These are phyloP conservation scores for Paraurostyla sp. DNA, from an alignment of 73 alveolate genomes.

Conservation along the genomic window DNA sequence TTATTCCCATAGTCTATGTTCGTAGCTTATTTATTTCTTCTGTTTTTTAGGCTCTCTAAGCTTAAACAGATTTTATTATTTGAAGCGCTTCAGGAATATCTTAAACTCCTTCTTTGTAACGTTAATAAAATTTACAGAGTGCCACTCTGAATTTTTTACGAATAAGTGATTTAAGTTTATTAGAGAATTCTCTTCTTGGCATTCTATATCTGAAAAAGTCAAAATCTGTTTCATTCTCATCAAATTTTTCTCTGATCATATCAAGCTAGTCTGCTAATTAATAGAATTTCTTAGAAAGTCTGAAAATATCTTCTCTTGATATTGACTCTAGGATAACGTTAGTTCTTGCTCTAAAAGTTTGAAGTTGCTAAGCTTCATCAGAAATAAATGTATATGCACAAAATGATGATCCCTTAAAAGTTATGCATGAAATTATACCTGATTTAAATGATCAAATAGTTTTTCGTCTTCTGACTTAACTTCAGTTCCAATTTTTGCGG, in stretches of 20 bases:
- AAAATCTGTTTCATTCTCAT: slow-evolving; percentile 72
- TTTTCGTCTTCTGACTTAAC: background rate
- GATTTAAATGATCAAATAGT: slow-evolving; percentile 64
- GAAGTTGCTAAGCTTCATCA: slow-evolving; percentile 66
- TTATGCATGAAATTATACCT: background rate
- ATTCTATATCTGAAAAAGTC: slow-evolving; percentile 71
- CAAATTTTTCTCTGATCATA: slow-evolving; percentile 54
- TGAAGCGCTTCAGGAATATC: slow-evolving; percentile 54
- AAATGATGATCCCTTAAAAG: slow-evolving; percentile 66
- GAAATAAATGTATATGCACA: slow-evolving; percentile 67
- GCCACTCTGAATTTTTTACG: slow-evolving; percentile 61
- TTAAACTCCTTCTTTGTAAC: slow-evolving; percentile 11
- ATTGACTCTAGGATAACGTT: slow-evolving; percentile 71
- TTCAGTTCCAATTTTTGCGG: background rate
- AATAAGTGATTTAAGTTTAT: slow-evolving; percentile 4
- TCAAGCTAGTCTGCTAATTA: slow-evolving; percentile 65
- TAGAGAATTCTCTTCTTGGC: slow-evolving; percentile 60
- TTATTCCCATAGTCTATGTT: slow-evolving; percentile 4
- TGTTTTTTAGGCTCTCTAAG: slow-evolving; percentile 39
- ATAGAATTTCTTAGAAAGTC: slow-evolving; percentile 63
- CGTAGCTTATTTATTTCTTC: slow-evolving; percentile 62
- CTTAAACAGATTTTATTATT: slow-evolving; percentile 50
- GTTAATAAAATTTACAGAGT: slow-evolving; percentile 38
- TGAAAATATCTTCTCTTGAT: slow-evolving; percentile 59
- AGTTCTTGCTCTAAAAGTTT: slow-evolving; percentile 68